A percentile compares a stretch with the other conserved stretches of the same genome.
These are phyloP conservation scores for Pichia norvegensis DNA, from an alignment of 1,139 yeast genomes.

Conservation along the genomic window DNA sequence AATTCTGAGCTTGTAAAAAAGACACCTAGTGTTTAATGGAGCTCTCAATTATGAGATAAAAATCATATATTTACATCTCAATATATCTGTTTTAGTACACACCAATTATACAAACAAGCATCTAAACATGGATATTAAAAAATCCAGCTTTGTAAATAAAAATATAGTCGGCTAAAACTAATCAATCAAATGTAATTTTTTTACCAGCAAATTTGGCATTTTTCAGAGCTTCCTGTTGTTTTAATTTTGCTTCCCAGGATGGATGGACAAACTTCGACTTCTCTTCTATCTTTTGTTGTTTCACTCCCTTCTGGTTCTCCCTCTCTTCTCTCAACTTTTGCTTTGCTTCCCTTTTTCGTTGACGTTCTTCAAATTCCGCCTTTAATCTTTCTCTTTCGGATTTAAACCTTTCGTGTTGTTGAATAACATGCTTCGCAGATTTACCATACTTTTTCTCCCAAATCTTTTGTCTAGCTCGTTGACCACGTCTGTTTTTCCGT, in stretches of 20 bases:
- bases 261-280: slow-evolving; percentile 55
- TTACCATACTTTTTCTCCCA: slow-evolving; percentile 89
- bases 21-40: no score
- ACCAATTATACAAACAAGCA: no score
- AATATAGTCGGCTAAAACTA: no score
- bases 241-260: slow-evolving; percentile 86
- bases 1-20: no score
- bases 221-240: slow-evolving; percentile 58
- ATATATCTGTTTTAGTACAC: no score
- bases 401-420: slow-evolving; percentile 46
- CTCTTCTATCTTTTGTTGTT: slow-evolving; percentile 25
- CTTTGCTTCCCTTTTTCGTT: slow-evolving; percentile 52
- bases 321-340: slow-evolving; percentile 24
- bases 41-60: no score
- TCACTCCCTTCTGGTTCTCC: slow-evolving; percentile 37
- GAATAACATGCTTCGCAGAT: slow-evolving; percentile 73
- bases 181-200: slow-evolving; percentile 59
- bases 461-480: slow-evolving; percentile 90
- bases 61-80: no score
- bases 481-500: slow-evolving; percentile 90
- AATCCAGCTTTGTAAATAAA: no score
- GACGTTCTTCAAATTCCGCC: slow-evolving; percentile 66
- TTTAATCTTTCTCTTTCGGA: slow-evolving; percentile 55
- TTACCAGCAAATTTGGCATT: slow-evolving; percentile 73
- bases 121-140: no score